phyloP scores from a whole-genome alignment of 441 rosid genomes.

The Adansonia rubrostipa region DNA sequence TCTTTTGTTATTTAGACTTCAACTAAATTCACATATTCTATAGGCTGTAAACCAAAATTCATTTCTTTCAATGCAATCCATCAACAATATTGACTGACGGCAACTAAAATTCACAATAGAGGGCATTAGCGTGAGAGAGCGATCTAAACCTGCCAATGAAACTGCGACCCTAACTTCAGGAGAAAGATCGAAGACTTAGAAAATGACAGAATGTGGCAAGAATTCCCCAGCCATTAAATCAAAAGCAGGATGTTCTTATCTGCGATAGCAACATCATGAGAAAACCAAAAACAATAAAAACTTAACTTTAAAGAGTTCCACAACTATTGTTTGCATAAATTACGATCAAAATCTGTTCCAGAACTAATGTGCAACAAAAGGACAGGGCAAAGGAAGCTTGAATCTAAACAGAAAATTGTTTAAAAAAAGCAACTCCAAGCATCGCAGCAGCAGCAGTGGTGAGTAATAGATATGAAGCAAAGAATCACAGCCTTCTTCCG shows the following conservation, averaged over 20 bases:
- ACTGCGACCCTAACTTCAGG: not conserved
- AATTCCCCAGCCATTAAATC: not conserved
- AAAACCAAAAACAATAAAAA: not conserved
- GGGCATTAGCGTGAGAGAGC: not conserved
- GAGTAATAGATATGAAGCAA: not conserved
- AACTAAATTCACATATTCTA: not conserved
- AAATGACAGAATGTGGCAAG: too few species aligned
- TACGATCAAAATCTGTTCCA: not conserved
- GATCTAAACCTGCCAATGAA: not conserved
- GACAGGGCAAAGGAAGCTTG: not conserved
- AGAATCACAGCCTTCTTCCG: slow-evolving; percentile 60
- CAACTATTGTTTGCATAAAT: not conserved
- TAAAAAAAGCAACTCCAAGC: slow-evolving; percentile 9
- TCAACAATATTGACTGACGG: not conserved
- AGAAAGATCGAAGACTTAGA: too few species aligned
- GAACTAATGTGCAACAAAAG: slow-evolving; percentile 18
- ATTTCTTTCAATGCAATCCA: not conserved
- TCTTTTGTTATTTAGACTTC: not conserved
- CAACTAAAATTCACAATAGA: not conserved
- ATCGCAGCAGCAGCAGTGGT: not conserved
- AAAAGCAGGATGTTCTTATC: not conserved
- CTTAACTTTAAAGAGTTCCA: not conserved
- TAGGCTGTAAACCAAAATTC: not conserved
- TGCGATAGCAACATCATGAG: not conserved
- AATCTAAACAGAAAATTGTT: slow-evolving; percentile 15